Evolutionary conservation across 192 early-diverging fungal species (phyloP), one percentile per base, ranked within the genome.

Genomic region (Oehlia diaphana): DNA sequence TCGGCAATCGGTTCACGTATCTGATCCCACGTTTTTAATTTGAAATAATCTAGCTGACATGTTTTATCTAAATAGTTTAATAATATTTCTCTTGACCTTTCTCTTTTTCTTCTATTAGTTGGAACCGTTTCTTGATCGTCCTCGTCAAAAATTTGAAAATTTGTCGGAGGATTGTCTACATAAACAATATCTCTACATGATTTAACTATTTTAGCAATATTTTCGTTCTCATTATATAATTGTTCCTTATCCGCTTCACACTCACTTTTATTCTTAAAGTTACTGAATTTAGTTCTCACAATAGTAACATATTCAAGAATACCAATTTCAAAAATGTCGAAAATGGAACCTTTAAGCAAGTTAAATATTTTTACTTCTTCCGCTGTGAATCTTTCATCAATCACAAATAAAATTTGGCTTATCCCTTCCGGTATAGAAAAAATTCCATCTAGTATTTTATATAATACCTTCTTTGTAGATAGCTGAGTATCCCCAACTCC

Each of bases 121-220:
- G 5, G 0, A 13, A n/a, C 10, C 13, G 9, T 66, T 33, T 28
- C 12, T 66, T 66, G 0, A 66, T 28, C 28, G 12, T 31, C 64
- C 3, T 39, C 37, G 6, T 39, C 37, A 39, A 0, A 0, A 39
- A 39, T 39, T 39, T 39, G 37, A 39, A 39, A 6, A 39, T n/a
- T 62, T n/a, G 8, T 16, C 12, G 58, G 42, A 3, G 73, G 73
- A 75, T 75, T 75, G 58, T 75, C 37, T 14, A 63, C 73, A 63
- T 75, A 39, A 16, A 75, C 10, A 31, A 75, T 35, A 28, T 62
- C 50, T 0, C 33, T 1, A 13, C 50, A 61, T 13, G 19, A 42
- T 14, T 49, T 39, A 21, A 75, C 7, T 31, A 75, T 33, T 6
- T 31, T 7, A 53, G 58, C 31, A 35, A 75, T 21, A 16, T 75